Conservation (phyloP, 1,139 yeast genomes). For the Protomyces pachydermus region DNA sequence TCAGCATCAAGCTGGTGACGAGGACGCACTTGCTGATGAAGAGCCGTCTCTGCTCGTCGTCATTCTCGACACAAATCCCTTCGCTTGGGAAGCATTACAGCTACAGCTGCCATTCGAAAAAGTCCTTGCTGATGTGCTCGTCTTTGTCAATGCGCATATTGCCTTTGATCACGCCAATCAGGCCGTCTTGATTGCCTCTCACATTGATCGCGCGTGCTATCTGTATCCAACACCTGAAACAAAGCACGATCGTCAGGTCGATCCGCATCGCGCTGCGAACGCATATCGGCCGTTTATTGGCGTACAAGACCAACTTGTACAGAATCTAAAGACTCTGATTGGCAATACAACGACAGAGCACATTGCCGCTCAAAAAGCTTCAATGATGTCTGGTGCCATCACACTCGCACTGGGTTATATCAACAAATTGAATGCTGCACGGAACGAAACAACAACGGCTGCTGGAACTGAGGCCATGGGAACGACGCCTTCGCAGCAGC, state of each 20-base stretch:
- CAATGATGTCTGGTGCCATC: conserved; percentile 72
- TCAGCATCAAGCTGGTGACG: conserved; percentile 1
- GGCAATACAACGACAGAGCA: conserved; percentile 36
- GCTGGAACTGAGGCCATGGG: conserved; percentile 39
- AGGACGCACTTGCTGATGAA: background rate
- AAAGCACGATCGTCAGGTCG: conserved; percentile 22
- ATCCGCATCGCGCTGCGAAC: conserved; percentile 30
- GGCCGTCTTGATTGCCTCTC: conserved; percentile 77
- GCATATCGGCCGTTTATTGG: conserved; percentile 85
- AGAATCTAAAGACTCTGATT: conserved; percentile 52
- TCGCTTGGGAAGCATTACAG: conserved; percentile 61
- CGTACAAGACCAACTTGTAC: conserved; percentile 73
- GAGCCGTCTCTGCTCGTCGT: conserved; percentile 72
- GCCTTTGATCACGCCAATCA: conserved; percentile 79
- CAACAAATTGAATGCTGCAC: conserved; percentile 46
- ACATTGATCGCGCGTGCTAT: conserved; percentile 64
- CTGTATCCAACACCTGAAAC: conserved; percentile 55
- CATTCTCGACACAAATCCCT: conserved; percentile 71
- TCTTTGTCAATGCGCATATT: conserved; percentile 77
- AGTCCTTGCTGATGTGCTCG: conserved; percentile 57
- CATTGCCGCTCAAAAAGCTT: conserved; percentile 38
- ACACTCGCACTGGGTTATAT: conserved; percentile 74
- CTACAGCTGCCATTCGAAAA: conserved; percentile 49
- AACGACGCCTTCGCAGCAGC: conserved; percentile 48
- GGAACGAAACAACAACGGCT: conserved; percentile 22